Evolutionary conservation across 352 stramenopile genomes (phyloP), one percentile per base, ranked within the genome.

Genomic region (Globisporangium canariense): DNA sequence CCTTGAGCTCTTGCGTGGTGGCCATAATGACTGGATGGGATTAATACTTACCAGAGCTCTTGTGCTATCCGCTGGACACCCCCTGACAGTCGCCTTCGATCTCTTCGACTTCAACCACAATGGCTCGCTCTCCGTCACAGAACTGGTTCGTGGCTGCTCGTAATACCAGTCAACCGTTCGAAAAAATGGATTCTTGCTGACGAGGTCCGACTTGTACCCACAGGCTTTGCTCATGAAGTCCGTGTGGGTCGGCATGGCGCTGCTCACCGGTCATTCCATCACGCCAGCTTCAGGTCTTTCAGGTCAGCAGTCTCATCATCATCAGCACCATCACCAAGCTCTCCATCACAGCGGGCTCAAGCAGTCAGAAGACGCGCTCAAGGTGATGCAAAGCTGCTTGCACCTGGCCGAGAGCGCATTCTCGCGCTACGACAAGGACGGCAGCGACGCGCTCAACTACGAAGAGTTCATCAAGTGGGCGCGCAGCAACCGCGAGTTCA

Each of bases 381-480:
- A 79, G 9, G 66, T 65, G 14, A 85, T 85, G 77, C 62, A 70
- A 38, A 56, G 74, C 6, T 89, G 80, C 52, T 66, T 90, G 25
- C 64, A 66, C 16, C 70, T 90, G 9, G 77, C 82, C 22, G 73
- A 83, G 58, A 77, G 69, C 16, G 82, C 84, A 0, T 93, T 93
- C 62, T 57, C 74, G 5, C 73, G 71, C 22, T 81, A 77, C 30
- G 78, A 89, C 34, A 79, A 80, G 41, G 71, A 77, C 16, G 67
- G 58, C 1, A 67, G 77, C 20, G 70, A 74, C 1, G 70, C 76
- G 18, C 76, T 95, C 1, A 71, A 76, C 14, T 91, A 87, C 49
- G 84, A 93, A 41, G 87, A 90, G 49, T 94, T 96, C 54, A 85
- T 96, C 58, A 71, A 81, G 7, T 93, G 86, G 85, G 83, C 86